Percentiles rank a stretch among this genome's conserved stretches.
Evolutionary conservation across 768 basidiomycete genomes (phyloP).

Genomic region (Mycena belliarum): DNA sequence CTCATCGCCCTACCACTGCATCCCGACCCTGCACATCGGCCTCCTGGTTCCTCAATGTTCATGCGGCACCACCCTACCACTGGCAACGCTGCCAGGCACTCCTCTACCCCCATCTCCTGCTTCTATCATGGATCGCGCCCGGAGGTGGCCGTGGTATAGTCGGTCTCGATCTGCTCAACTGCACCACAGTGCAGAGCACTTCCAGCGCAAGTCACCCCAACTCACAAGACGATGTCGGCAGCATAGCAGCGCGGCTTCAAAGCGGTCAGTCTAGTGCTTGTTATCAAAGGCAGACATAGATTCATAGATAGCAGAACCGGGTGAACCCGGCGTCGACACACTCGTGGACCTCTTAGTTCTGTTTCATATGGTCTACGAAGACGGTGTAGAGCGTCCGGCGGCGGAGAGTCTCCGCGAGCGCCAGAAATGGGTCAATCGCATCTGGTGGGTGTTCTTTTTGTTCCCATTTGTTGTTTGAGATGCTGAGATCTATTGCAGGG

Average conservation of each 20-base stretch:
- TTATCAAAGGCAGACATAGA: not conserved
- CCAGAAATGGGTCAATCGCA: conserved; percentile 87
- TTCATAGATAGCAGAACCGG: not conserved
- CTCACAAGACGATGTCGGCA: conserved; percentile 85
- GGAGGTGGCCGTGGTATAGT: conserved; percentile 85
- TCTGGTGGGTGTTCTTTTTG: conserved; percentile 60
- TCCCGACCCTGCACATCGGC: conserved; percentile 67
- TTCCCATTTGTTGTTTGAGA: not conserved
- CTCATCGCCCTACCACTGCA: not conserved
- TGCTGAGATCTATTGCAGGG: conserved; percentile 49
- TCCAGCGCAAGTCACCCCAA: conserved; percentile 80
- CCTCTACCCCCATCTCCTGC: conserved; percentile 79
- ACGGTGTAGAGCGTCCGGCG: conserved; percentile 85
- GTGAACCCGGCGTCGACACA: conserved; percentile 37
- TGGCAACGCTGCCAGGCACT: conserved; percentile 85
- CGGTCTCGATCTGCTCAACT: conserved; percentile 83
- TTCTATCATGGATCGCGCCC: conserved; percentile 85
- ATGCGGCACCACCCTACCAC: conserved; percentile 72
- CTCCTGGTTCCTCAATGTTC: conserved; percentile 92
- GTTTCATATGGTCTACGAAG: conserved; percentile 87
- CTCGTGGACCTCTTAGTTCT: conserved; percentile 77
- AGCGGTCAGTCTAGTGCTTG: conserved; percentile 34
- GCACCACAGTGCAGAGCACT: conserved; percentile 80
- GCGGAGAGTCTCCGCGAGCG: conserved; percentile 87
- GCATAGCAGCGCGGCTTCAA: conserved; percentile 73